A percentile compares a stretch with the other conserved stretches of the same genome.
These are phyloP conservation scores for Yamadazyma pseudoaaseri DNA, from an alignment of 1,139 yeast genomes.

Conservation along the genomic window DNA sequence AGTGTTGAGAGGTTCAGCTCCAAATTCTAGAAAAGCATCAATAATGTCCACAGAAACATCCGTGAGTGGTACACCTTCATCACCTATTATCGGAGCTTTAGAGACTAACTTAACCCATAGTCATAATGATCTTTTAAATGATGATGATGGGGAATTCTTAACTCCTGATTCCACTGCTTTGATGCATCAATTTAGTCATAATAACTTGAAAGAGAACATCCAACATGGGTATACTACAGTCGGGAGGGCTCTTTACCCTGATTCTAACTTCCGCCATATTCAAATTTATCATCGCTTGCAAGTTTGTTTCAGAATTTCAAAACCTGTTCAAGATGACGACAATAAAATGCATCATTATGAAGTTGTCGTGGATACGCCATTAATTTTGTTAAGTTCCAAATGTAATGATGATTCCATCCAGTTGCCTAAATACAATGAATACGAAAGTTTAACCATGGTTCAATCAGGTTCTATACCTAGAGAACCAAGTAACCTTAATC, in stretches of 20 bases:
- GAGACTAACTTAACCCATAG: slow-evolving; percentile 40
- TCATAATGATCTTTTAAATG: slow-evolving; percentile 18
- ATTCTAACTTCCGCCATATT: slow-evolving; percentile 67
- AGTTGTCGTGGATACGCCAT: slow-evolving; percentile 85
- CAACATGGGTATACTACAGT: slow-evolving; percentile 38
- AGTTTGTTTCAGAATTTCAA: slow-evolving; percentile 74
- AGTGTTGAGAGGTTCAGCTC: slow-evolving; percentile 11
- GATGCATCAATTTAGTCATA: slow-evolving; percentile 24
- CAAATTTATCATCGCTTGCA: slow-evolving; percentile 76
- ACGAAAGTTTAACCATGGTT: slow-evolving; percentile 11
- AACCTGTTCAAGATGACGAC: slow-evolving; percentile 54
- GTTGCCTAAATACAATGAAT: slow-evolving; percentile 61
- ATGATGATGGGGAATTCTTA: slow-evolving; percentile 18
- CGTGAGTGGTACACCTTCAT: slow-evolving; percentile 22
- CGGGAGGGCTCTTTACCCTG: slow-evolving; percentile 56
- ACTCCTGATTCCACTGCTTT: slow-evolving; percentile 31
- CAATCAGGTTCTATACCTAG: slow-evolving; percentile 2
- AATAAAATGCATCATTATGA: slow-evolving; percentile 78
- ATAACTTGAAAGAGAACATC: slow-evolving; percentile 28
- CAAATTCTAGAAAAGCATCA: slow-evolving; percentile 26
- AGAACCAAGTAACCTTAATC: background rate
- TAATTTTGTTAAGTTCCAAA: slow-evolving; percentile 66
- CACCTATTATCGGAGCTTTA: slow-evolving; percentile 41
- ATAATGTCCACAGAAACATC: slow-evolving; percentile 14
- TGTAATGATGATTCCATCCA: slow-evolving; percentile 69